Base-by-base conservation (phyloP, 495 filamentous ascomycete species). In the Saxispiralis lemnorum region DNA sequence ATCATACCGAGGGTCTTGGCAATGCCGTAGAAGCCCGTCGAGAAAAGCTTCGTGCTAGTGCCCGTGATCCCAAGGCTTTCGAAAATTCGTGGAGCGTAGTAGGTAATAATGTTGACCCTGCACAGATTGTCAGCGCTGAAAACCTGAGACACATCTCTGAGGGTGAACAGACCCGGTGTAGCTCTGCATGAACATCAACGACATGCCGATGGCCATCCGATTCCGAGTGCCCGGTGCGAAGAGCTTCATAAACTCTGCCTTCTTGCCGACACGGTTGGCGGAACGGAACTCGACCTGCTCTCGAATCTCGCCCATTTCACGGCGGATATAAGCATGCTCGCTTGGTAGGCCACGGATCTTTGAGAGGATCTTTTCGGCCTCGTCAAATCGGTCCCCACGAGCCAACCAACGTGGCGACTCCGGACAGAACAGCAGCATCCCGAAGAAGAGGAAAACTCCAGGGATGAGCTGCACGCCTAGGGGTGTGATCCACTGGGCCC, bases 1-100 rank as follows among this genome's bases (percentile, higher is more conserved):
- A 64, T 66, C 54, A 66, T 74, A 31, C 70, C 57, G 1, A 63
- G 55, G 49, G 73, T 68, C 51, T 77, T 78, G 19, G 76, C 72
- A 37, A 75, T 64, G 31, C 74, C 73, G 51, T 78, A 79, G 49
- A 79, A 69, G 16, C 75, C 73, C 4, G 75, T 79, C 21, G 73
- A 71, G 52, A 78, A 72, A 20, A 77, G 67, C 18, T 58, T 59
- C 28, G 66, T 66, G 15, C 65, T 56, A 17, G 61, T 70, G 7
- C 67, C 66, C 0, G 47, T 55, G 41, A 79, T 64, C 14, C 75
- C 74, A 17, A 77, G 59, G 46, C 68, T 41, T 14, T 63, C 56
- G 65, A 83, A 84, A 50, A 86, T 83, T 32, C 70, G 68, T 0
- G 79, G 78, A 3, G 76, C 75, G 55, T 81, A 28, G 24, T 28